Conservation (phyloP, 2,329 filamentous ascomycete genomes). For the Alternaria solani region DNA sequence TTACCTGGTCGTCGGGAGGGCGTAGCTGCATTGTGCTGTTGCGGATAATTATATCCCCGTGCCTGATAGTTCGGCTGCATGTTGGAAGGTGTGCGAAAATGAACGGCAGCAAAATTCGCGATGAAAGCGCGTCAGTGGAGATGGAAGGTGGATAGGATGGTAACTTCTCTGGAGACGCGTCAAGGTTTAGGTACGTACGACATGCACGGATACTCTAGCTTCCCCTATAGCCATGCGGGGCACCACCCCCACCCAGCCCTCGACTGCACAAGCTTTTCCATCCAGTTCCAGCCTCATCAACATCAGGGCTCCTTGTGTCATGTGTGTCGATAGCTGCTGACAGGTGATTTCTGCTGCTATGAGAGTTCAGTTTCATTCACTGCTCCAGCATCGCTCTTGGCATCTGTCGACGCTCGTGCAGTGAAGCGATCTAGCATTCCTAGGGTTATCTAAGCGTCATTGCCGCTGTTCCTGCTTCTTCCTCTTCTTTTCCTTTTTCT, state of each 20-base stretch:
- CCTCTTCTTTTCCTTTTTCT: constrained; percentile 36
- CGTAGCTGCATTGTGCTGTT: constrained; percentile 44
- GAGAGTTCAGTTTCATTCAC: constrained; percentile 17
- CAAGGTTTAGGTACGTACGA: constrained; percentile 23
- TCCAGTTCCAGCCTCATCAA: constrained; percentile 8
- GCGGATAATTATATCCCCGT: constrained; percentile 55
- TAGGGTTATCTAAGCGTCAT: constrained; percentile 24
- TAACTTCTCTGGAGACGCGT: constrained; percentile 39
- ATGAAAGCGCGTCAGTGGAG: constrained; percentile 33
- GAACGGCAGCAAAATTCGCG: constrained; percentile 37
- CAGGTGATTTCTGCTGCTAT: constrained; percentile 10
- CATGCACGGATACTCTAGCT: constrained; percentile 35
- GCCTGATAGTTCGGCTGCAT: constrained; percentile 55
- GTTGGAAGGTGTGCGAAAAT: constrained; percentile 35
- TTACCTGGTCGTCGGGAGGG: constrained; percentile 55
- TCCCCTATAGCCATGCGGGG: constrained; percentile 35
- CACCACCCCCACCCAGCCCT: constrained; percentile 29
- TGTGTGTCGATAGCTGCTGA: background rate
- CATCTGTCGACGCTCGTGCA: constrained; percentile 17
- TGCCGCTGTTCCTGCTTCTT: constrained; percentile 18
- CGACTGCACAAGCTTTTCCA: constrained; percentile 7
- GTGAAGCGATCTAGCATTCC: constrained; percentile 11
- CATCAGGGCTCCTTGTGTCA: background rate
- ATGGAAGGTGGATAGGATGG: constrained; percentile 29
- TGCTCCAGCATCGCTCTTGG: constrained; percentile 19